These are phyloP conservation scores for Polytrichum formosum DNA, from an alignment of 225 moss, liverwort and hornwort genomes.

Conservation along the genomic window DNA sequence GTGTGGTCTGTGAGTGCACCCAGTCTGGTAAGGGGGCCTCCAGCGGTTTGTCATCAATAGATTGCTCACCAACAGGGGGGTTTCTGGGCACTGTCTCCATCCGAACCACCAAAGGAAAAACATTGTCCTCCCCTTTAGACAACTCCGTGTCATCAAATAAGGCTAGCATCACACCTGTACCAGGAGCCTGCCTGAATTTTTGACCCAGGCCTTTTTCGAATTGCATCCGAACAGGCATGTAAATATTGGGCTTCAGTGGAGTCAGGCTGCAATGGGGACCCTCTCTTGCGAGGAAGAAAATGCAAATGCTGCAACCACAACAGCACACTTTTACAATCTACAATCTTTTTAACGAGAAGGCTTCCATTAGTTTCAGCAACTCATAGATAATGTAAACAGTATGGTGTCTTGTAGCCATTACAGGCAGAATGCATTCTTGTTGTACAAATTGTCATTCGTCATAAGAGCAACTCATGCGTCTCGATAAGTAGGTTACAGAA, in stretches of 20 bases:
- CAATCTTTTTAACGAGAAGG: no score
- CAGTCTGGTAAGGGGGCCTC: slow-evolving; percentile 70
- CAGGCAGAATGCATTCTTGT: no score
- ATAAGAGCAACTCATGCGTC: no score
- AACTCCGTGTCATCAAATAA: slow-evolving; percentile 81
- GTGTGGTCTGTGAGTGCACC: slow-evolving; percentile 86
- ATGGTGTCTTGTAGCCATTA: no score
- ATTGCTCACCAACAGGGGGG: slow-evolving; percentile 32
- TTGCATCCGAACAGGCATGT: slow-evolving; percentile 40
- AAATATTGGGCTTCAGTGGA: slow-evolving; percentile 59
- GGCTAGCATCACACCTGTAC: slow-evolving; percentile 77
- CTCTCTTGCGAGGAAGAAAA: slow-evolving; percentile 79
- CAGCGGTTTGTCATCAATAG: slow-evolving; percentile 40
- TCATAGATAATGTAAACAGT: no score
- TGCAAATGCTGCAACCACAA: slow-evolving; percentile 69
- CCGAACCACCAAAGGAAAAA: slow-evolving; percentile 80
- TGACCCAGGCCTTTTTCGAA: slow-evolving; percentile 88
- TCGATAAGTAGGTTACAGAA: no score
- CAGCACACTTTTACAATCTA: no score
- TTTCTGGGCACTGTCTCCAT: slow-evolving; percentile 76
- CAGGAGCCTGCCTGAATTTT: slow-evolving; percentile 72
- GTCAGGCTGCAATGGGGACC: slow-evolving; percentile 60
- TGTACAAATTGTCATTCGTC: no score
- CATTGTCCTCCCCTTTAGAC: slow-evolving; percentile 47
- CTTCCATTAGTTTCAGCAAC: no score